These are phyloP conservation scores for Phytophthora pisi DNA, from an alignment of 352 stramenopile genomes.

Conservation along the genomic window DNA sequence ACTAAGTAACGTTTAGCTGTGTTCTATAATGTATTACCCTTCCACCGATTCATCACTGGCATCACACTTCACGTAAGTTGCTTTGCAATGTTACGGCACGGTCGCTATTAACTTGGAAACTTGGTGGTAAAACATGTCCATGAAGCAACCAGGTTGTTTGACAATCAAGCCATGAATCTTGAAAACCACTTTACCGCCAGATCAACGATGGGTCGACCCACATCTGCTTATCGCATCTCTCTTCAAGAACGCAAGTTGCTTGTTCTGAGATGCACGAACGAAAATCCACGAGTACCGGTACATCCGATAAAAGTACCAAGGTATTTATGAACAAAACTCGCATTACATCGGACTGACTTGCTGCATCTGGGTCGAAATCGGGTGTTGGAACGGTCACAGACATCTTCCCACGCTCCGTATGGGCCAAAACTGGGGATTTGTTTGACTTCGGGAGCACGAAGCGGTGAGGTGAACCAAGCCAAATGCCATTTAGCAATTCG, in stretches of 20 bases:
- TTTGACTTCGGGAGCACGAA: neutral
- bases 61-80: too few species aligned
- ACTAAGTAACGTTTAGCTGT: too few species aligned
- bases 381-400: slow-evolving; percentile 6
- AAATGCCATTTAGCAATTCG: slow-evolving; percentile 18
- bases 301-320: neutral
- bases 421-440: slow-evolving; percentile 25
- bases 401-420: slow-evolving; percentile 24
- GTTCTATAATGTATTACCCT: too few species aligned
- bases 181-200: too few species aligned
- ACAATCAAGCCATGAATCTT: too few species aligned
- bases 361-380: slow-evolving; percentile 2
- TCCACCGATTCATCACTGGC: too few species aligned
- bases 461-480: neutral
- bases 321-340: neutral
- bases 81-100: too few species aligned
- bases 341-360: slow-evolving; percentile 12
- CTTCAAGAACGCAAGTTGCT: neutral
- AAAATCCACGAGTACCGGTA: neutral
- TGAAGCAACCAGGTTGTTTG: too few species aligned
- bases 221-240: neutral
- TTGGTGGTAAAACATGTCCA: too few species aligned
- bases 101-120: too few species aligned
- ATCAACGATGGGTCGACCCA: too few species aligned
- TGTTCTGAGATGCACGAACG: neutral